Conservation (phyloP, 805 yeast genomes). For the Limtongia smithiae region DNA sequence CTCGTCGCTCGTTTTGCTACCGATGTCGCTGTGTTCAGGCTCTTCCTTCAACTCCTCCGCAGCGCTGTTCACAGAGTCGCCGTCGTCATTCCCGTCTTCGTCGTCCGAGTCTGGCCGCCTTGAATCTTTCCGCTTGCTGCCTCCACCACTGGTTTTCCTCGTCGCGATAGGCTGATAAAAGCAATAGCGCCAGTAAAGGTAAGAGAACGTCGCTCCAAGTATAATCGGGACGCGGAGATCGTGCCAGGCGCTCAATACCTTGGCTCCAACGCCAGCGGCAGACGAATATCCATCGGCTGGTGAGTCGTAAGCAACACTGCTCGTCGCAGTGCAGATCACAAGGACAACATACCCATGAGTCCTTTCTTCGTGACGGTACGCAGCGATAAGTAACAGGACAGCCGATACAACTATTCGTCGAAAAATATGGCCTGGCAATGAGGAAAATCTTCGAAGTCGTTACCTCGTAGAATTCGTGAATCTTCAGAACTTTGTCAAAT, state of each 20-base stretch:
- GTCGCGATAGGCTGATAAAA: constrained; percentile 26
- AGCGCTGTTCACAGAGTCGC: background rate
- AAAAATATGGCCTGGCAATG: no score
- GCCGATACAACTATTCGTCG: no score
- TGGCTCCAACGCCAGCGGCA: no score
- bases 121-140: background rate
- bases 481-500: no score
- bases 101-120: constrained; percentile 17
- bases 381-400: no score
- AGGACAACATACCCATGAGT: no score
- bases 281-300: background rate
- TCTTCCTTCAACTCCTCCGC: background rate
- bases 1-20: background rate
- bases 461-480: no score
- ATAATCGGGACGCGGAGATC: constrained; percentile 24
- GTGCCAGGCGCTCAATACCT: constrained; percentile 18
- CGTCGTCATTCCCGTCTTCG: constrained; percentile 17
- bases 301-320: no score
- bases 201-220: constrained; percentile 17
- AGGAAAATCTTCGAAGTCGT: no score
- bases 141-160: constrained; percentile 5
- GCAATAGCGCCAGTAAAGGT: constrained; percentile 25
- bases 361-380: no score
- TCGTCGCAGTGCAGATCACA: no score
- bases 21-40: background rate